Evolutionary conservation across 805 yeast genomes (phyloP), one percentile per base, ranked within the genome.

Genomic region (Isabelozyma pseudorhagii): DNA sequence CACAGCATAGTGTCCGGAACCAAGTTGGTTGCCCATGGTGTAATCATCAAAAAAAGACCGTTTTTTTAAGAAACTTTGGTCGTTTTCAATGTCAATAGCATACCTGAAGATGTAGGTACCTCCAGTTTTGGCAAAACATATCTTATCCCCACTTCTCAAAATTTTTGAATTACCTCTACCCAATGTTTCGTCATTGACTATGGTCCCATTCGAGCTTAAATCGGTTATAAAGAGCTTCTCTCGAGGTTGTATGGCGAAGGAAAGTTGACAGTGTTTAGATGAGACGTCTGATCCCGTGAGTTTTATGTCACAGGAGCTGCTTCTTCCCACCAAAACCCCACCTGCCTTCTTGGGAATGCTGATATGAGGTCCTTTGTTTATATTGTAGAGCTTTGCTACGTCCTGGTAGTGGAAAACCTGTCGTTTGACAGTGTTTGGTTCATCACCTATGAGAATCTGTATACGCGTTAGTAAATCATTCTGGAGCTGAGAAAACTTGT

Each of bases 1-100:
- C n/a, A 82, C 82, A 0, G 94, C 93, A 59, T 87, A 87, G 65
- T 87, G 93, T 0, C 94, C 94, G 4, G 85, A 69, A 0, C 94
- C 94, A 18, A 87, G 66, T 54, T 83, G 81, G 48, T 72, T 74
- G 0, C 88, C 89, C 15, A 81, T 51, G 6, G 78, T 70, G 56
- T 80, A 81, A 49, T 78, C 77, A 58, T 84, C 87, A 52, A 78
- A 81, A 47, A 87, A 81, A 2, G 85, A 74, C 27, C 52, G 55
- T n/a, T 48, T 63, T 52, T 43, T 51, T 41, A 47, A 52, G 47
- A 56, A 44, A 47, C 48, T 36, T 48, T 51, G 40, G 50, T 56
- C 53, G 50, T 56, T 54, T 52, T 63, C 46, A 54, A 56, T 48
- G 62, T 69, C 72, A 45, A 47, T 58, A 36, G 50, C 48, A 54